phyloP scores from a whole-genome alignment of 75 land plant species.

The Pinus tabuliformis region DNA sequence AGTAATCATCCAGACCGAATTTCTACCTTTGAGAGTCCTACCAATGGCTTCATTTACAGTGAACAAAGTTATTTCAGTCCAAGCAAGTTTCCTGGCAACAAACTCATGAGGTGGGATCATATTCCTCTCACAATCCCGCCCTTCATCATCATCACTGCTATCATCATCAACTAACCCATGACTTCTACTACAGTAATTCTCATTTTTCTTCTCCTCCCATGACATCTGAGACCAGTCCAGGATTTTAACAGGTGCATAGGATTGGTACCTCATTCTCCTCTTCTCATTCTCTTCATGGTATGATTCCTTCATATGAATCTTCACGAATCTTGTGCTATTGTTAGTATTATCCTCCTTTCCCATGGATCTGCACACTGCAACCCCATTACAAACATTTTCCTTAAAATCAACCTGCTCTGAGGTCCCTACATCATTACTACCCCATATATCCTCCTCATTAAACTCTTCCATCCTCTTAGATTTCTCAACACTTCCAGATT shows the following conservation, averaged over 20 bases:
- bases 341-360: background rate
- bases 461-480: background rate
- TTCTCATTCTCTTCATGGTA: background rate
- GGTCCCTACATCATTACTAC: background rate
- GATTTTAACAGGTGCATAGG: slow-evolving; percentile 62
- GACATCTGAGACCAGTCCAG: slow-evolving; percentile 67
- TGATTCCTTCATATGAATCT: background rate
- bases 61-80: slow-evolving; percentile 51
- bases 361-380: background rate
- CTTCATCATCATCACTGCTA: slow-evolving; percentile 13
- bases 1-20: slow-evolving; percentile 65
- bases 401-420: background rate
- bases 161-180: background rate
- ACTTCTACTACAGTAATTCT: slow-evolving; percentile 2
- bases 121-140: slow-evolving; percentile 19
- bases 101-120: slow-evolving; percentile 76
- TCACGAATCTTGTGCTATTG: background rate
- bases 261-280: slow-evolving; percentile 14
- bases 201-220: background rate
- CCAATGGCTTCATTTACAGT: slow-evolving; percentile 81
- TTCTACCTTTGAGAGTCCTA: slow-evolving; percentile 83
- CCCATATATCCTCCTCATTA: slow-evolving; percentile 10
- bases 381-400: background rate
- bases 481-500: background rate
- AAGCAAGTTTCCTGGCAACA: slow-evolving; percentile 50